Base-by-base conservation (phyloP, 441 rosid species). In the Brassica balearica region DNA sequence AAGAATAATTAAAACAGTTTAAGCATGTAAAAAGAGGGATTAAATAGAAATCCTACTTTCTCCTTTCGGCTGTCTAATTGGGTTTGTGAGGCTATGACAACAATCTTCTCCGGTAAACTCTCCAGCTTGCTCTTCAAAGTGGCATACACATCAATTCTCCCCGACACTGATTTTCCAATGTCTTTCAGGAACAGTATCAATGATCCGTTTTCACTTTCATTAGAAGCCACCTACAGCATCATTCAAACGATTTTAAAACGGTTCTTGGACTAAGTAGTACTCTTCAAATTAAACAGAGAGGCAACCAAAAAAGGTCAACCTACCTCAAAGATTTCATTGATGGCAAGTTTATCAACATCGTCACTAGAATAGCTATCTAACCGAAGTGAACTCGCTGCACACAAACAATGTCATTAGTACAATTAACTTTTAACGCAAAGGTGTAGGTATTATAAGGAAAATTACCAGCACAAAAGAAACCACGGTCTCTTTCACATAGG, bases 11-110 rank as follows among this genome's bases (percentile, higher is more conserved):
- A 51, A 36, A 8, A 60, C 32, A 78, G 29, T 36, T 34, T 29
- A 34, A 22, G 36, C 38, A 43, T 25, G 46, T n/a, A 34, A 63
- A 64, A 32, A 64, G 34, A 56, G 17, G 25, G 69, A 38, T 63
- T 19, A 55, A 76, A 41, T 34, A 71, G 22, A 22, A 27, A 60
- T 68, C 73, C 72, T 82, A 92, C 98, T 88, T 92, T 94, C 80
- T 94, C 98, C 81, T 94, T 94, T 27, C 93, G 95, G 77, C 73
- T 90, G 82, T 94, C 98, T 89, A 91, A 66, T 77, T 85, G 95
- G 20, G 89, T 86, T 80, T 92, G 92, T 72, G 97, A 94, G 34
- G 95, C 98, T 61, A 94, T 88, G 34, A 90, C 89, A 34, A 94
- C 86, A 65, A 90, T 79, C 67, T 81, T 89, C 19, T 82, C 89